Conservation (phyloP, 2,329 filamentous ascomycete species). For the Pseudogymnoascus destructans region DNA sequence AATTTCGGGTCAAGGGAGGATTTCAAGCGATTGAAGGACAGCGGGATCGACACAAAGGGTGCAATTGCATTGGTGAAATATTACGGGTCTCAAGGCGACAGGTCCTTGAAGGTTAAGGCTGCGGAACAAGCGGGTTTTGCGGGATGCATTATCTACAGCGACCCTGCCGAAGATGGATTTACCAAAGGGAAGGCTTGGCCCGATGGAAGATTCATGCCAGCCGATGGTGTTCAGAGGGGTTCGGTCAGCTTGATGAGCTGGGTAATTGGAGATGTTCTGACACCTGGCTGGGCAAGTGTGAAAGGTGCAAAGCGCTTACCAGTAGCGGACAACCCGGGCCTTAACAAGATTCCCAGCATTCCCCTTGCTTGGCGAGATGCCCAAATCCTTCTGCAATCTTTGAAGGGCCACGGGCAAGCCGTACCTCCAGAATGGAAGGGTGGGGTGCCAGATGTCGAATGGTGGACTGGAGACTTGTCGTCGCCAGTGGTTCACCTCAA, state of each 20-base stretch:
- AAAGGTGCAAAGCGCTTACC: conserved; percentile 52
- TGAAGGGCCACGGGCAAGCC: conserved; percentile 61
- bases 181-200: conserved; percentile 59
- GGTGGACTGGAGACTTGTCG: conserved; percentile 69
- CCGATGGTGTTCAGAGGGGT: conserved; percentile 70
- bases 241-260: conserved; percentile 69
- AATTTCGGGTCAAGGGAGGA: conserved; percentile 84
- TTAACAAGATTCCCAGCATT: conserved; percentile 77
- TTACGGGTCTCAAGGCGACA: conserved; percentile 59
- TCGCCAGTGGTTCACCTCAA: conserved; percentile 69
- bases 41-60: conserved; percentile 60
- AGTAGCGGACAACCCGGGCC: conserved; percentile 54
- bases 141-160: conserved; percentile 85
- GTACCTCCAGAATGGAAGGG: conserved; percentile 62
- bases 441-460: conserved; percentile 61
- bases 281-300: conserved; percentile 70
- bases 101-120: conserved; percentile 74
- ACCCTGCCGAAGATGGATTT: conserved; percentile 76
- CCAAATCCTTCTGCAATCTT: conserved; percentile 58
- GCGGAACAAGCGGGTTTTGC: conserved; percentile 76
- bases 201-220: conserved; percentile 65
- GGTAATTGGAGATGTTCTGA: conserved; percentile 83
- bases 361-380: conserved; percentile 86
- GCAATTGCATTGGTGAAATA: conserved; percentile 77
- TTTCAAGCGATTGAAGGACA: conserved; percentile 58